Base-by-base conservation (phyloP, 2,329 filamentous ascomycete species). In the Aspergillus novofumigatus region DNA sequence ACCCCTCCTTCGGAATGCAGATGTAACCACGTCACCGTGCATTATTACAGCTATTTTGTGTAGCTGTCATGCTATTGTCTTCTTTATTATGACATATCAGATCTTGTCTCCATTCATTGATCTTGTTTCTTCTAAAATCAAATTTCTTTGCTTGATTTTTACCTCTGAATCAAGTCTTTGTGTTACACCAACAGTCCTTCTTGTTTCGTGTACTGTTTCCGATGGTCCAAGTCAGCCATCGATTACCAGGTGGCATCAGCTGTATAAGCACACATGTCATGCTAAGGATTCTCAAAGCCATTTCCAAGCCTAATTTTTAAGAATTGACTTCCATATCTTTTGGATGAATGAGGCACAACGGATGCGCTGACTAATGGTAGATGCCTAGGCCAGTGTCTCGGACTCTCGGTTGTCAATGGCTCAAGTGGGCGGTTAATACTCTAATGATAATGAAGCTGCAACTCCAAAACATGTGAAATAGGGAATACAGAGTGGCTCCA, bases 21-120 rank as follows among this genome's bases (percentile, higher is more conserved):
- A 51, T 53, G 45, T 53, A 49, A 65, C 62, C 64, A 66, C 64
- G 64, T 66, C 64, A 66, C 50, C 58, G 14, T 57, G 59, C 62
- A 65, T 23, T 9, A 10, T 21, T 45, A 23, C 42, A 45, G 10
- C 42, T 20, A 17, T 20, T 21, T 11, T 4, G 14, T 20, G 41
- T 44, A 4, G n/a, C n/a, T 45, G 42, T 23, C 21, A 20, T 23
- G 8, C 42, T 45, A 20, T 21, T 11, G 41, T 21, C 41, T 20
- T 44, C 17, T 42, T 42, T 3, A 26, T 26, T 26, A 26, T 26
- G 25, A 26, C 21, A 9, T 20, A 21, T 4, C 6, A 10, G 4
- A 44, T 20, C 42, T 21, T 45, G 42, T 23, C 42, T 45, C 42
- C 20, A 5, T 45, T 45, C 3, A 45, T 38, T 17, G 14, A 38